These are phyloP conservation scores for Fusarium palustre DNA, from an alignment of 2,329 filamentous ascomycete genomes.

Conservation along the genomic window DNA sequence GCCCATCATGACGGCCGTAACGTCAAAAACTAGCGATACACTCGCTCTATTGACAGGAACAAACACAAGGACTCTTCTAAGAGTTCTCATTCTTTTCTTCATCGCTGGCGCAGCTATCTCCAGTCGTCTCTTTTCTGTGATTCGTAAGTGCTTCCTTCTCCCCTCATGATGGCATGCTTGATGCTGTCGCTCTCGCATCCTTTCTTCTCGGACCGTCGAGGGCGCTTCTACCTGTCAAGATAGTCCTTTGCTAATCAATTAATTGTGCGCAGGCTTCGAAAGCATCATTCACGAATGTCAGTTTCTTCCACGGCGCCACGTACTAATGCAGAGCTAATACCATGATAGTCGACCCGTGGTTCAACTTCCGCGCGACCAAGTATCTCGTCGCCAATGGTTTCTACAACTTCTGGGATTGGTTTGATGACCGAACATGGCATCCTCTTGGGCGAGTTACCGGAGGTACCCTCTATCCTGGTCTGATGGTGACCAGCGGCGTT, in stretches of 20 bases:
- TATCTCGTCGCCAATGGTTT: conserved; percentile 97
- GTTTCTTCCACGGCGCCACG: conserved; percentile 55
- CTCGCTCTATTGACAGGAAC: conserved; percentile 83
- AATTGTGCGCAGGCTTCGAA: conserved; percentile 78
- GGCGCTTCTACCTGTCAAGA: neutral
- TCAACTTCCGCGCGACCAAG: conserved; percentile 99
- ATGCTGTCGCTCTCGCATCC: neutral
- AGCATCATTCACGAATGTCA: conserved; percentile 99
- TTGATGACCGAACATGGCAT: conserved; percentile 99
- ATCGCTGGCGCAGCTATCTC: conserved; percentile 93
- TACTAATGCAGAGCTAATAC: conserved; percentile 44
- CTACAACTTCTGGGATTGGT: conserved; percentile 99
- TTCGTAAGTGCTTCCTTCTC: conserved; percentile 73
- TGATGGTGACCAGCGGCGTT: conserved; percentile 98
- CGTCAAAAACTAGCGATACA: conserved; percentile 60
- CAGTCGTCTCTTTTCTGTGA: conserved; percentile 97
- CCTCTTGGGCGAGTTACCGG: conserved; percentile 97
- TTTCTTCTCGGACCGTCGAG: neutral
- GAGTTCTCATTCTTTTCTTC: conserved; percentile 88
- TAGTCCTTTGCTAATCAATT: conserved; percentile 54
- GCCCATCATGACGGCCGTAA: conserved; percentile 60
- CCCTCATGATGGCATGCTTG: conserved; percentile 22
- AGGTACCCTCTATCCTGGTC: conserved; percentile 96
- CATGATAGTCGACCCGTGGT: conserved; percentile 93
- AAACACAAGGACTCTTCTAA: conserved; percentile 85